Conservation (phyloP, 1,139 yeast genomes). For the Pneumocystis murina region DNA sequence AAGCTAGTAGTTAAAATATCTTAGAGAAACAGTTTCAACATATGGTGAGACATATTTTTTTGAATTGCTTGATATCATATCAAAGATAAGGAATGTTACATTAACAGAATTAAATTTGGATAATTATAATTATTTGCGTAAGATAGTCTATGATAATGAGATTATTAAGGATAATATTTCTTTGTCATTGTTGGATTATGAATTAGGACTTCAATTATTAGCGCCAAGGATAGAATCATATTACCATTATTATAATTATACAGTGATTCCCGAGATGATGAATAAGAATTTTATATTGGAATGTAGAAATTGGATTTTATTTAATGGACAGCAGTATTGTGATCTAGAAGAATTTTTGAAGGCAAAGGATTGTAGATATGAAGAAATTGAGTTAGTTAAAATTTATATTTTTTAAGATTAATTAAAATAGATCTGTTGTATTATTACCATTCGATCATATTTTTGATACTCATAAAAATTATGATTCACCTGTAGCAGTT, state of each 20-base stretch:
- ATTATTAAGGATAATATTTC: background rate
- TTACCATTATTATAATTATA: conserved; percentile 34
- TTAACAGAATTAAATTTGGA: conserved; percentile 33
- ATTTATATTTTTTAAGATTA: background rate
- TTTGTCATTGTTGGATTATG: background rate
- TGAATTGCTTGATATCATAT: conserved; percentile 18
- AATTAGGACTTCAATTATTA: conserved; percentile 33
- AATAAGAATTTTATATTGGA: conserved; percentile 21
- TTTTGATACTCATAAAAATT: conserved; percentile 30
- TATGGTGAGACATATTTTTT: conserved; percentile 18
- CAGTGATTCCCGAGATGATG: conserved; percentile 21
- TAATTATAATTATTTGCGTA: background rate
- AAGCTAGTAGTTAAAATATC: background rate
- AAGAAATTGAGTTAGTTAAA: conserved; percentile 4
- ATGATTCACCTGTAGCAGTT: conserved; percentile 28
- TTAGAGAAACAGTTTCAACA: background rate
- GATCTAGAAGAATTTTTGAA: conserved; percentile 57
- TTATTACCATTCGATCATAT: conserved; percentile 15
- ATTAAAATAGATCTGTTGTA: background rate
- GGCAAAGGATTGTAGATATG: conserved; percentile 30
- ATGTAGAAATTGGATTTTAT: conserved; percentile 38
- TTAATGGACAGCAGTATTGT: conserved; percentile 40
- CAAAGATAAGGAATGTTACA: conserved; percentile 23
- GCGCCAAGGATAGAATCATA: conserved; percentile 56
- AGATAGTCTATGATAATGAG: background rate